Conservation (phyloP, 352 stramenopile species). For the Globisporangium perplexum region DNA sequence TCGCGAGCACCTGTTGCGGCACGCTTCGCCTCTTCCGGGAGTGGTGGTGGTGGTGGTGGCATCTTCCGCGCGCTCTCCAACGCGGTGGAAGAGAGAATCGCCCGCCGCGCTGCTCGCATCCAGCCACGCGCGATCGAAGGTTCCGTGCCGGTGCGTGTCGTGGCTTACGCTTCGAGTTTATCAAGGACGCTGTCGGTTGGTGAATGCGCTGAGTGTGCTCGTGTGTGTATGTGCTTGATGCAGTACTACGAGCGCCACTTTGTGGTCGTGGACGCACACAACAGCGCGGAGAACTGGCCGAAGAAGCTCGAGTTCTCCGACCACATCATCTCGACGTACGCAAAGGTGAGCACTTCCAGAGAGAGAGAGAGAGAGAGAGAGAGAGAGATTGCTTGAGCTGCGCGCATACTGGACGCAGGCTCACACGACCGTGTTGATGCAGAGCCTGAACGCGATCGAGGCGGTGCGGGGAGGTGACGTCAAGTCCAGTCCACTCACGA, state of each 20-base stretch:
- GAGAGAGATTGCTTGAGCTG: too few relatives aligned
- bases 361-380: not conserved
- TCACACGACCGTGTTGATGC: not conserved
- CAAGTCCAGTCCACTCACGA: conserved; percentile 31
- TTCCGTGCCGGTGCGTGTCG: conserved; percentile 19
- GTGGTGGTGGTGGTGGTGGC: not conserved
- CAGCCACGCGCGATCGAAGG: conserved; percentile 50
- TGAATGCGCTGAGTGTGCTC: not conserved
- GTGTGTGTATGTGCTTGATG: conserved; percentile 1
- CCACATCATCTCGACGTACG: conserved; percentile 45
- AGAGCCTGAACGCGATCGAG: conserved; percentile 25
- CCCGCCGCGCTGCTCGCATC: conserved; percentile 16
- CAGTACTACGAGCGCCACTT: conserved; percentile 52
- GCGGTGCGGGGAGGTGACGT: conserved; percentile 22
- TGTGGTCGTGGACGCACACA: conserved; percentile 44
- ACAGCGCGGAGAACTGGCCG: conserved; percentile 42
- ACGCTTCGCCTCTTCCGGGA: not conserved
- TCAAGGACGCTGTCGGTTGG: too few relatives aligned
- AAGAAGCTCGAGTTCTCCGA: conserved; percentile 68
- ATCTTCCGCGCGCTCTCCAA: not conserved
- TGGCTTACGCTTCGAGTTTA: too few relatives aligned
- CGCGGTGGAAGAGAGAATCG: conserved; percentile 8
- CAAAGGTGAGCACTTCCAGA: conserved; percentile 15
- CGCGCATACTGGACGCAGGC: too few relatives aligned
- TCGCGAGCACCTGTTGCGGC: not conserved